Base-by-base conservation (phyloP, 140 eudicot species). In the Stevia rebaudiana region DNA sequence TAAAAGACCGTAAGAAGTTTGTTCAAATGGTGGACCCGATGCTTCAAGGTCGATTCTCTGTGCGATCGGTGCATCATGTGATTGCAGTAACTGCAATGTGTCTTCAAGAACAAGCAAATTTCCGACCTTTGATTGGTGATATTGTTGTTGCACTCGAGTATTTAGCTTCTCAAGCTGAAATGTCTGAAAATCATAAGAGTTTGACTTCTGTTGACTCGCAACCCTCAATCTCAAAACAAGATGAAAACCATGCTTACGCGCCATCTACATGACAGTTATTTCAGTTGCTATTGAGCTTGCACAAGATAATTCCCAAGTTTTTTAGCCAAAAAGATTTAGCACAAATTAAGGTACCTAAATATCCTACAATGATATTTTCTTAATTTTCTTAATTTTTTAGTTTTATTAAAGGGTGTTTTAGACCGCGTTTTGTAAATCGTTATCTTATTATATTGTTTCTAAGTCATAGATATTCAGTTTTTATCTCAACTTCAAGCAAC, bases 121-220 rank as follows among this genome's bases (percentile, higher is more conserved):
- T 82, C 55, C 81, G 97, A 23, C 97, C 97, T 52, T 42, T 67
- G 41, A 82, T 90, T 12, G 74, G 84, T 40, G 94, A 90, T 42
- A 76, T 90, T 43, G 94, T 87, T 55, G 82, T 76, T 30, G 97
- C 97, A 18, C 95, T 90, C 0, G 94, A 90, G 28, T 84, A 79
- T 75, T 68, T 90, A 24, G 87, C 81, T 44, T 75, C 94, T 54
- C 84, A 84, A 57, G 82, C 86, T 12, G 80, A 74, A 12, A 73
- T 23, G 6, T 65, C 15, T 8, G 66, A 77, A 8, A 42, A 71
- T 33, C 23, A 0, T 21, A 30, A 63, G 42, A 31, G 60, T 64
- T 43, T 31, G 52, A 57, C 68, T 31, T 3, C 15, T 5, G 36
- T 46, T 33, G 52, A 24, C 18, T 61, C 69, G 10, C 75, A 59